Conservation (phyloP, 2,329 filamentous ascomycete species). For the Nemania sp. region DNA sequence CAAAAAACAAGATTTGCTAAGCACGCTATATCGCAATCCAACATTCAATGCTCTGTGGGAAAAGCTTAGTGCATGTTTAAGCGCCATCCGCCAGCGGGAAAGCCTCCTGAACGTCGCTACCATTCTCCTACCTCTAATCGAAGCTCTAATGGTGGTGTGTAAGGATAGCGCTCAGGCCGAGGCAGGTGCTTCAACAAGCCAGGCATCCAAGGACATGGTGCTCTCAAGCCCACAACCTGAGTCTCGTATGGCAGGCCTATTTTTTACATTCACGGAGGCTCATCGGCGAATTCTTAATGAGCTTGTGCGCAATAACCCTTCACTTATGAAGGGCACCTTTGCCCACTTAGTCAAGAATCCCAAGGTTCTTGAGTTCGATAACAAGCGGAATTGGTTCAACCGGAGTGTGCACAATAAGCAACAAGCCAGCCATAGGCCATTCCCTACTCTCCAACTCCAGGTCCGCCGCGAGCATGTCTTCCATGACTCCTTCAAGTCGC, state of each 20-base stretch:
- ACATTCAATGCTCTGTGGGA: constrained; percentile 93
- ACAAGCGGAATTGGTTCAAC: constrained; percentile 99
- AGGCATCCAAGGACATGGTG: constrained; percentile 73
- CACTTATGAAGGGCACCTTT: constrained; percentile 98
- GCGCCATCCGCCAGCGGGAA: constrained; percentile 88
- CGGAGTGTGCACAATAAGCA: constrained; percentile 86
- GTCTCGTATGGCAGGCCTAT: constrained; percentile 85
- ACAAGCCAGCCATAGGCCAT: constrained; percentile 70
- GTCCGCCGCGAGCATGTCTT: constrained; percentile 96
- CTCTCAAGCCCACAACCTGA: constrained; percentile 83
- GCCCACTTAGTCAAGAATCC: constrained; percentile 97
- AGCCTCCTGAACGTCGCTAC: constrained; percentile 98
- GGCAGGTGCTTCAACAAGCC: constrained; percentile 59
- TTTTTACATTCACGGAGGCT: constrained; percentile 98
- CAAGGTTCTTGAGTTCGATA: constrained; percentile 98
- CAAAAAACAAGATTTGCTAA: constrained; percentile 85
- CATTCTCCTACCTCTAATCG: constrained; percentile 92
- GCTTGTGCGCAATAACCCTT: constrained; percentile 94
- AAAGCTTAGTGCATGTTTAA: constrained; percentile 89
- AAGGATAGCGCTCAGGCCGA: constrained; percentile 93
- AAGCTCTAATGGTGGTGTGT: constrained; percentile 98
- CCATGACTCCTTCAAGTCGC: constrained; percentile 97
- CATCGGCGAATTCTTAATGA: constrained; percentile 98
- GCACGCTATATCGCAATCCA: constrained; percentile 88
- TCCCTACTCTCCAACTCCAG: constrained; percentile 81